Conservation (phyloP, 768 basidiomycete species). For the Boletus speciosus region DNA sequence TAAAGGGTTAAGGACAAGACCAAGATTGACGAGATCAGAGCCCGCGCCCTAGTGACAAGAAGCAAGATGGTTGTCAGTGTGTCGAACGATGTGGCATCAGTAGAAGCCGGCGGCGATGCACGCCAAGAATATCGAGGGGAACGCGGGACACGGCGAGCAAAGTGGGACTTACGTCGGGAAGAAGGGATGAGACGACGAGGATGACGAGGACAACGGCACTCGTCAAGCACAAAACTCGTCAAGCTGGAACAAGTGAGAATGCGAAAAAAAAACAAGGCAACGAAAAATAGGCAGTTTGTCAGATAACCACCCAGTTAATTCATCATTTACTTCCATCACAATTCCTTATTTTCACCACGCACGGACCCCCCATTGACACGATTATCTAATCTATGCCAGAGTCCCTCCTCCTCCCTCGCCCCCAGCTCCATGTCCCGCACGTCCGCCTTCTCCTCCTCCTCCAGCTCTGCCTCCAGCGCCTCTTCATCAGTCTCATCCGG, state of each 20-base stretch:
- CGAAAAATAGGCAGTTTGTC: constrained; percentile 14
- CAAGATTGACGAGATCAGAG: constrained; percentile 33
- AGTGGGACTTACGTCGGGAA: constrained; percentile 25
- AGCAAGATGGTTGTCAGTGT: constrained; percentile 3
- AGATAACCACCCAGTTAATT: constrained; percentile 6
- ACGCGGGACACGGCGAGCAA: constrained; percentile 1
- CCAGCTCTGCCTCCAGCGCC: constrained; percentile 36
- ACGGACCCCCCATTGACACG: constrained; percentile 26
- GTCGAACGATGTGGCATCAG: background rate
- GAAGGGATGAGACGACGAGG: constrained; percentile 9
- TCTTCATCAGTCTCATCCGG: constrained; percentile 37
- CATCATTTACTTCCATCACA: constrained; percentile 18
- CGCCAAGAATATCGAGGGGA: background rate
- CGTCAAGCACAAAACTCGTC: constrained; percentile 21
- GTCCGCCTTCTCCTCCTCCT: constrained; percentile 43
- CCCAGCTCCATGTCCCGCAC: constrained; percentile 32
- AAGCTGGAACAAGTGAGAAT: constrained; percentile 17
- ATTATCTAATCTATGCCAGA: constrained; percentile 36
- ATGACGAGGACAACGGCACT: constrained; percentile 15
- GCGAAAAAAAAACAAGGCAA: constrained; percentile 19
- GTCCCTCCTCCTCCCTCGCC: constrained; percentile 35
- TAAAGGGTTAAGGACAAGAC: constrained; percentile 34
- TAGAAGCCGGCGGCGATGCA: background rate
- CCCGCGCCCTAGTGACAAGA: constrained; percentile 19
- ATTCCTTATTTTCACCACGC: constrained; percentile 23